Base-by-base conservation (phyloP, 2,329 filamentous ascomycete genomes). In the Hypoxylon rubiginosum region DNA sequence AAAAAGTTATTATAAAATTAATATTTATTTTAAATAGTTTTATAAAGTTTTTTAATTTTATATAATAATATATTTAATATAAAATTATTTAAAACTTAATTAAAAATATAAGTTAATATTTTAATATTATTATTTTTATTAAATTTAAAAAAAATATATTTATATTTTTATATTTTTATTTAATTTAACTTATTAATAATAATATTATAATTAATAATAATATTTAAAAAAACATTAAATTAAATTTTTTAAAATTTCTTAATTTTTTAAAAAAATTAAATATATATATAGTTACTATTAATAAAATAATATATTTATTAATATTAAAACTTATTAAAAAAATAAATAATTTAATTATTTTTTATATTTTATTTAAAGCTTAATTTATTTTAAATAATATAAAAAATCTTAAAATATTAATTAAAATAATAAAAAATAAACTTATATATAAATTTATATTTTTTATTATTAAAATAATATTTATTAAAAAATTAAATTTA, bases 31-130 rank as follows among this genome's bases (percentile, higher is more conserved):
- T 30, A 30, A n/a, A n/a, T n/a, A n/a, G n/a, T n/a, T n/a, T n/a
- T n/a, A n/a, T n/a, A n/a, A n/a, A n/a, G n/a, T n/a, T 30, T 30
- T 30, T 30, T 30, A 30, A 30, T 30, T 30, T 30, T 5, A 21
- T 19, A 48, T 48, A 21, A 48, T 48, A 48, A 48, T 24, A 11
- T 48, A 17, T 17, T 21, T 48, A 48, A 19, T 48, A 7, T 48
- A 48, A 48, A 48, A 48, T 48, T 48, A 48, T 17, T 48, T n/a
- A n/a, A n/a, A n/a, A n/a, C n/a, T n/a, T n/a, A n/a, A n/a, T n/a
- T n/a, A n/a, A n/a, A n/a, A n/a, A 48, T 19, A 48, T 11, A 19
- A 48, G 6, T 48, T 48, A 48, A 48, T 17, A 21, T 7, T 24
- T 48, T 21, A 21, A 24, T 17, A 19, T 48, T 19, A 48, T 21